These are phyloP conservation scores for Vaccinium myrtillus DNA, from an alignment of 148 eudicot species.

Conservation along the genomic window DNA sequence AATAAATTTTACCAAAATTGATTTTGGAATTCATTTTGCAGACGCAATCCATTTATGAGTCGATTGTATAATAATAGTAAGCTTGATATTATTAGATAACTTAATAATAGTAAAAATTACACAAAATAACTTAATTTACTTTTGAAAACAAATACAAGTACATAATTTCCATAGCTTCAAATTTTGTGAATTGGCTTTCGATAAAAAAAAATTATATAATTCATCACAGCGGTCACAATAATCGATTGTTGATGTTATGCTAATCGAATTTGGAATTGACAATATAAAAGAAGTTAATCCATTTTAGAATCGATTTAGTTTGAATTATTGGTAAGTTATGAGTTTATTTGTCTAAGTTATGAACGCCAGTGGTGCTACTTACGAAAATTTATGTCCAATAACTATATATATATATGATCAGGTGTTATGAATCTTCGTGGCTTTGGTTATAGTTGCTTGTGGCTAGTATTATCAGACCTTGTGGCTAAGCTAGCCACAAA, in stretches of 20 bases:
- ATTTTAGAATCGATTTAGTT: neutral
- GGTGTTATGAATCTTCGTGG: too few species aligned
- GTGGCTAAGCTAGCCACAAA: too few species aligned
- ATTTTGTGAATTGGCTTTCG: neutral
- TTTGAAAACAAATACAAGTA: too few species aligned
- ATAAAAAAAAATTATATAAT: too few species aligned
- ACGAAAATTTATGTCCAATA: too few species aligned
- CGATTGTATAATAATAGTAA: neutral
- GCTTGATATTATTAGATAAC: neutral
- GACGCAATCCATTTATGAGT: neutral
- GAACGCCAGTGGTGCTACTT: too few species aligned
- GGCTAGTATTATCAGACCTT: neutral
- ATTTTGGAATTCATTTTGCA: neutral
- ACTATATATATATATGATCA: too few species aligned
- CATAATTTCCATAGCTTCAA: too few species aligned
- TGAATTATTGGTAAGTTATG: too few species aligned
- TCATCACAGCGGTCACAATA: neutral
- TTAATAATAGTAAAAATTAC: neutral
- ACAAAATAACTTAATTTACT: neutral
- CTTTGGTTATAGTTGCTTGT: too few species aligned
- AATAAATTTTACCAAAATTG: too few species aligned
- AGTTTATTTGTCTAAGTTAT: too few species aligned
- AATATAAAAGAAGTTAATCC: neutral
- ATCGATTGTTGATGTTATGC: neutral
- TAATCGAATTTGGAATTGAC: neutral